Conservation (phyloP, 208 protist genomes). For the Wallacemonas collosoma region DNA sequence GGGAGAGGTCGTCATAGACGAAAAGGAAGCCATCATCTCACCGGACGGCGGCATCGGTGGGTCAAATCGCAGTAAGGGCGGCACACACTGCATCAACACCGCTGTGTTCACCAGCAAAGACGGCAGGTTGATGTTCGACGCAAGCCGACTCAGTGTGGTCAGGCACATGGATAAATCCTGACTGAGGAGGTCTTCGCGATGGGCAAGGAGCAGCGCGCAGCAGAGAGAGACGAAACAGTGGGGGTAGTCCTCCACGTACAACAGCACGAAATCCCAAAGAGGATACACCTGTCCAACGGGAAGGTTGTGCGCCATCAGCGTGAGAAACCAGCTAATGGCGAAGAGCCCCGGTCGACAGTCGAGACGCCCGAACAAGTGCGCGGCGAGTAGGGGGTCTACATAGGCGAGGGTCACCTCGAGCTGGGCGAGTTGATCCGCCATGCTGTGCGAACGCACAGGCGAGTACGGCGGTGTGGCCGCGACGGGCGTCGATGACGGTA, state of each 20-base stretch:
- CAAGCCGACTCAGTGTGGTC: slow-evolving; percentile 38
- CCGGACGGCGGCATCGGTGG: background rate
- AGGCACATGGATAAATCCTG: slow-evolving; percentile 56
- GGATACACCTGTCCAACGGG: slow-evolving; percentile 88
- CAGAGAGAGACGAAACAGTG: slow-evolving; percentile 41
- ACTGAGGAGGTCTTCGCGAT: slow-evolving; percentile 41
- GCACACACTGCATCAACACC: slow-evolving; percentile 43
- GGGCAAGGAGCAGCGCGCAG: slow-evolving; percentile 42
- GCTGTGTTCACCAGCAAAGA: slow-evolving; percentile 37
- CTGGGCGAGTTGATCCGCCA: slow-evolving; percentile 76
- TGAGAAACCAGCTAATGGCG: slow-evolving; percentile 96
- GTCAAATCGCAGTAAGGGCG: slow-evolving; percentile 23
- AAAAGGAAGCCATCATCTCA: background rate
- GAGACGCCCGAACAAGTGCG: slow-evolving; percentile 81
- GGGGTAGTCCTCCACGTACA: slow-evolving; percentile 26
- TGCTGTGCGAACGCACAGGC: slow-evolving; percentile 29
- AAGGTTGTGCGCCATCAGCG: slow-evolving; percentile 87
- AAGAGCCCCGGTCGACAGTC: slow-evolving; percentile 91
- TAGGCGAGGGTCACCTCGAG: slow-evolving; percentile 73
- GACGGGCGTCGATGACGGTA: background rate
- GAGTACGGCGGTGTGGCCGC: background rate
- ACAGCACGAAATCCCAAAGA: slow-evolving; percentile 93
- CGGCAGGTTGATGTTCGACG: slow-evolving; percentile 29
- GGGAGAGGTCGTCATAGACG: background rate
- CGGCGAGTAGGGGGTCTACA: slow-evolving; percentile 89